Evolutionary conservation across 2,329 filamentous ascomycete genomes (phyloP).

Genomic region (Diplodia scrobiculata): DNA sequence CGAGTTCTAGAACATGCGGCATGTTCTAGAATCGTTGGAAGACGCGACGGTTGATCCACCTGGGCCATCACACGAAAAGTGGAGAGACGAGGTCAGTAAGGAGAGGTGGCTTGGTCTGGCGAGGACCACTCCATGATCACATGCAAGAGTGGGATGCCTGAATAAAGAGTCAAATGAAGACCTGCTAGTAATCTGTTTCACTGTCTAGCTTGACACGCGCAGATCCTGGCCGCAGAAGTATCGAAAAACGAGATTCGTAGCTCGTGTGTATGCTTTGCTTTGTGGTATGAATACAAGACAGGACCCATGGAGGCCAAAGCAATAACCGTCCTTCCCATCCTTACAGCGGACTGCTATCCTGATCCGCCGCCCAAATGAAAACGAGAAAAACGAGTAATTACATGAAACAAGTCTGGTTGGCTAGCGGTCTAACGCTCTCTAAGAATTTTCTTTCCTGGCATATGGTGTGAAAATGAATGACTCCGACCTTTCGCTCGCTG

Average conservation of each 20-base stretch:
- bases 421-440: neutral
- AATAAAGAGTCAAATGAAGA: neutral
- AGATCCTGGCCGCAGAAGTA: neutral
- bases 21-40: neutral
- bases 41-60: neutral
- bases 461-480: neutral
- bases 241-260: neutral
- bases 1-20: neutral
- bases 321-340: neutral
- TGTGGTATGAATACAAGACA: conserved; percentile 19
- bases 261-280: conserved; percentile 16
- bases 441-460: neutral
- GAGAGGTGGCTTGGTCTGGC: neutral
- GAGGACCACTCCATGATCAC: neutral
- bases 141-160: neutral
- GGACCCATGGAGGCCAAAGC: conserved; percentile 1
- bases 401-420: neutral
- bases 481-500: neutral
- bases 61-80: neutral
- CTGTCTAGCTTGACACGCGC: neutral
- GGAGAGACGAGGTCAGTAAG: neutral
- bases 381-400: neutral
- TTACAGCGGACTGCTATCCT: neutral
- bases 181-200: neutral
- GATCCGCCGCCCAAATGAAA: neutral